Base-by-base conservation (phyloP, 2,329 filamentous ascomycete species). In the Harringtonia aguacate region DNA sequence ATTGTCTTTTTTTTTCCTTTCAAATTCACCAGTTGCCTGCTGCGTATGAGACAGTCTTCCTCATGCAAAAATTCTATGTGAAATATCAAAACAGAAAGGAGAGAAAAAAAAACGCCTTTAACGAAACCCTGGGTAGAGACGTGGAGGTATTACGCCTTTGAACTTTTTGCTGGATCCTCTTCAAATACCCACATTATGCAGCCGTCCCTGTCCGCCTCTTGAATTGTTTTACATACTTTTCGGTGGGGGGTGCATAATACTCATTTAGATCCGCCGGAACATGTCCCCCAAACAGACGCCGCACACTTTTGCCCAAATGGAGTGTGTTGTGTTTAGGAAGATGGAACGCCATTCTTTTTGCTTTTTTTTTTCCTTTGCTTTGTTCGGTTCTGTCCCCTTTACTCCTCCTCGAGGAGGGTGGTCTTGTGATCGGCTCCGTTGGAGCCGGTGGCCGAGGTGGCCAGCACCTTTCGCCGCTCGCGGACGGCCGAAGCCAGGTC, bases 401-500 rank as follows among this genome's bases (percentile, higher is more conserved):
- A 73, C 44, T 74, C 70, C 58, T 75, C 70, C 58, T 75, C 70
- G 4, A 75, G 59, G 20, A 58, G 61, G n/a, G 67, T 73, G 15
- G 68, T 63, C 58, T 65, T 65, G 50, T 55, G 55, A 15, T 56
- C 53, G 39, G 52, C n/a, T n/a, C n/a, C n/a, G n/a, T n/a, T 54
- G 41, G 57, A 57, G 31, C 52, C 56, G 35, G 56, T 56, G 39
- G 56, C 50, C 8, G 58, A 22, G 44, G 61, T 63, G 31, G 60
- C 61, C 54, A 67, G 70, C 35, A 66, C 46, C 55, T 77, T 69
- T 55, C 92, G 78, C 55, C 90, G 78, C 50, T 77, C 75, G 41
- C 85, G 77, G 42, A 97, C 83, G 30, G 86, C 85, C n/a, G 79
- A 78, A 7, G 92, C 89, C 27, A 97, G 75, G 54, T 90, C 76